These are phyloP conservation scores for Dichotomocladium elegans DNA, from an alignment of 371 early-diverging fungal genomes.

Conservation along the genomic window DNA sequence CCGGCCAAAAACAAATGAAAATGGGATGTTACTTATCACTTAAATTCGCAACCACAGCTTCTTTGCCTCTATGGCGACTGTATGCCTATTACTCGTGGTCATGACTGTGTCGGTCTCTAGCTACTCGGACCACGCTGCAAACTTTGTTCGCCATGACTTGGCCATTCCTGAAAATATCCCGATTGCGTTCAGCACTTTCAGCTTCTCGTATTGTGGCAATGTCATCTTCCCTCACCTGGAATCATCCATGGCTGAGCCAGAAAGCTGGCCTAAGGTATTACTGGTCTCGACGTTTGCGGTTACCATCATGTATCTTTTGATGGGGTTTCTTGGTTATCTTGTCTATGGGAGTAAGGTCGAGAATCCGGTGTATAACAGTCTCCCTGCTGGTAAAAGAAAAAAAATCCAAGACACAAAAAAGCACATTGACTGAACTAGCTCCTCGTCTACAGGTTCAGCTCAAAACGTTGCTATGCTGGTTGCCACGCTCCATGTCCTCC, in stretches of 20 bases:
- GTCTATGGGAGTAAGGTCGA: slow-evolving; percentile 72
- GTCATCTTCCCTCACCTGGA: slow-evolving; percentile 61
- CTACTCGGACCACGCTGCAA: not conserved
- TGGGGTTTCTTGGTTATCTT: slow-evolving; percentile 70
- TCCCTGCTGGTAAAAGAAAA: slow-evolving; percentile 42
- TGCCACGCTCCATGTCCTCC: slow-evolving; percentile 74
- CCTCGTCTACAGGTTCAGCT: slow-evolving; percentile 47
- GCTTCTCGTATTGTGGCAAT: slow-evolving; percentile 18
- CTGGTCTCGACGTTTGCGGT: slow-evolving; percentile 63
- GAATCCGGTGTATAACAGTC: slow-evolving; percentile 64
- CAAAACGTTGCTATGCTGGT: slow-evolving; percentile 65
- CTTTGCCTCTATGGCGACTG: slow-evolving; percentile 17
- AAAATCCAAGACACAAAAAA: too few relatives aligned
- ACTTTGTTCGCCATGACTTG: slow-evolving; percentile 9
- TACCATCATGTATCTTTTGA: slow-evolving; percentile 68
- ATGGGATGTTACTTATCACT: not conserved
- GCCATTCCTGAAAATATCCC: slow-evolving; percentile 16
- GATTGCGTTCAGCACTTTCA: slow-evolving; percentile 21
- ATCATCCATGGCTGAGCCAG: slow-evolving; percentile 67
- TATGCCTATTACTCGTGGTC: slow-evolving; percentile 14
- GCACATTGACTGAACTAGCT: too few relatives aligned
- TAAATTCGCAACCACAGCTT: slow-evolving; percentile 5
- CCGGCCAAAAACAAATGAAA: too few relatives aligned
- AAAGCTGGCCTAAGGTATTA: slow-evolving; percentile 67
- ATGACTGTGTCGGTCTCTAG: slow-evolving; percentile 11